phyloP scores from a whole-genome alignment of 78 protist genomes.

The Tieghemostelium lacteum region DNA sequence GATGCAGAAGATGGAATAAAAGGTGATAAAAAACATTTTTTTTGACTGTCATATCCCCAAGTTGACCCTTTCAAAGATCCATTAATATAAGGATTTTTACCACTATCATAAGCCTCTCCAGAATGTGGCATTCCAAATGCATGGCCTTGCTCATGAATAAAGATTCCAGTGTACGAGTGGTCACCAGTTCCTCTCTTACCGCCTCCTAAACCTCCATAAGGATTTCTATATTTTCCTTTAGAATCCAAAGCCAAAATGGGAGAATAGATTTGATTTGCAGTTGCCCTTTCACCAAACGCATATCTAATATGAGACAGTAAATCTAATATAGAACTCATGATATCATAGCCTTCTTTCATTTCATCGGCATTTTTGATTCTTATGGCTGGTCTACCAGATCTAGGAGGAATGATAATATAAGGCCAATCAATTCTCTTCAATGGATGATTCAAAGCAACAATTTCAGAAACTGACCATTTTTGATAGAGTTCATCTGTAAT shows the following conservation, averaged over 20 bases:
- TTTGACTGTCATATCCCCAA: conserved; percentile 36
- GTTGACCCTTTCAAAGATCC: neutral
- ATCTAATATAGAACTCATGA: conserved; percentile 16
- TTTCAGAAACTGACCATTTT: conserved; percentile 34
- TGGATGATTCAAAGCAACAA: neutral
- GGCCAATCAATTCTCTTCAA: conserved; percentile 12
- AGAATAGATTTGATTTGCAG: neutral
- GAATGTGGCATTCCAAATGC: conserved; percentile 22
- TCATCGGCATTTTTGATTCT: conserved; percentile 1
- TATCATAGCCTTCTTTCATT: conserved; percentile 23
- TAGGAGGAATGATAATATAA: conserved; percentile 1
- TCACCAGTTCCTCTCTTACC: conserved; percentile 40
- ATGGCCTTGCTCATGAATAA: conserved; percentile 65
- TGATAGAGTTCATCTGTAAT: neutral
- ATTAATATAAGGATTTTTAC: conserved; percentile 4
- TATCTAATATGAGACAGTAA: conserved; percentile 12
- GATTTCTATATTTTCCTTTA: neutral
- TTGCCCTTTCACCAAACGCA: conserved; percentile 9
- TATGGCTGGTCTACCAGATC: conserved; percentile 3
- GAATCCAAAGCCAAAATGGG: conserved; percentile 6
- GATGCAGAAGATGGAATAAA: conserved; percentile 1
- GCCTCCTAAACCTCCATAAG: conserved; percentile 55
- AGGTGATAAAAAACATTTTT: conserved; percentile 10
- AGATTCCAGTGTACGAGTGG: conserved; percentile 11
- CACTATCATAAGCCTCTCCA: neutral